phyloP scores from a whole-genome alignment of 176 grass and related monocot genomes.

The Poa annua region DNA sequence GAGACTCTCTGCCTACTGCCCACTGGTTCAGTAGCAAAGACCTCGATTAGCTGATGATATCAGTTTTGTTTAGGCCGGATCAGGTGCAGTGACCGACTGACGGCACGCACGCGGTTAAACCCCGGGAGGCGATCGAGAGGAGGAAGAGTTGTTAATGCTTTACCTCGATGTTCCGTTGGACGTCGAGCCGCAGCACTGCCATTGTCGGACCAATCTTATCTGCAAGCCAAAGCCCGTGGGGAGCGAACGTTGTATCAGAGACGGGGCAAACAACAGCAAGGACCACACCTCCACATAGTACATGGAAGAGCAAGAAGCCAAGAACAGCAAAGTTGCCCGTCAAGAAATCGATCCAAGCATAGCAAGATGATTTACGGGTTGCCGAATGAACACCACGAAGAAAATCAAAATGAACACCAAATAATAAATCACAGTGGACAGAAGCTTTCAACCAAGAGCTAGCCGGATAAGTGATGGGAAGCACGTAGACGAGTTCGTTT shows the following conservation, averaged over 20 bases:
- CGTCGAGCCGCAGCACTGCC: slow-evolving; percentile 86
- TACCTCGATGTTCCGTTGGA: slow-evolving; percentile 90
- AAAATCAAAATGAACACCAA: not conserved
- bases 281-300: not conserved
- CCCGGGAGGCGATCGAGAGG: not conserved
- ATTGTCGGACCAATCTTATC: slow-evolving; percentile 97
- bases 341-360: not conserved
- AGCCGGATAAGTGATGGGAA: slow-evolving; percentile 1
- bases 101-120: not conserved
- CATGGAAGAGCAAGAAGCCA: not conserved
- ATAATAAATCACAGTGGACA: not conserved
- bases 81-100: not conserved
- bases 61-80: not conserved
- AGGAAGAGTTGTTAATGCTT: not conserved
- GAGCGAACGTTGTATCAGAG: not conserved
- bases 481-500: slow-evolving; percentile 8
- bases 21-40: not conserved
- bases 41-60: not conserved
- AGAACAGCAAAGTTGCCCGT: not conserved
- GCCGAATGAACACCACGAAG: not conserved
- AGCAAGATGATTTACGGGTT: not conserved
- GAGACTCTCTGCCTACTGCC: not conserved
- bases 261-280: slow-evolving; percentile 1
- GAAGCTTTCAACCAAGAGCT: not conserved
- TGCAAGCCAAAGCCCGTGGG: slow-evolving; percentile 46